A percentile compares a stretch with the other conserved stretches of the same genome.
These are phyloP conservation scores for Cladochytrium replicatum DNA, from an alignment of 192 early-diverging fungal species.

Conservation along the genomic window DNA sequence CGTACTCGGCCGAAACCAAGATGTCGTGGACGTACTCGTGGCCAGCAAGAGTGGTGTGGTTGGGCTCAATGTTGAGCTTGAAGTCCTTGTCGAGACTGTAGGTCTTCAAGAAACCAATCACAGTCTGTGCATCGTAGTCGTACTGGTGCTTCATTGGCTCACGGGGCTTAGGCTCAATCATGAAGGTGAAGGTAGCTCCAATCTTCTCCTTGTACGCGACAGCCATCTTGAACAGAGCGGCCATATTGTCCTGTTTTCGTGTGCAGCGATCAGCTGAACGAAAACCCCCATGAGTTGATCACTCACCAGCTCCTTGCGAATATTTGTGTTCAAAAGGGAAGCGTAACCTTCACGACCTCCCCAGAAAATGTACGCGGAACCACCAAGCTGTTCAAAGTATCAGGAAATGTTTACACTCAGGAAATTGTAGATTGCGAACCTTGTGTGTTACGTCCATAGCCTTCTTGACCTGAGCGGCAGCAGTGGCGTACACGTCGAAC, in stretches of 20 bases:
- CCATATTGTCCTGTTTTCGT: constrained; percentile 25
- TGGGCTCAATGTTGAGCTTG: constrained; percentile 27
- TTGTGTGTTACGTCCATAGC: constrained; percentile 24
- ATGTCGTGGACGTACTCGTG: constrained; percentile 30
- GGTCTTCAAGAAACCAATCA: constrained; percentile 20
- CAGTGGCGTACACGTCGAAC: constrained; percentile 15
- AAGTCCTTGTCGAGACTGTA: constrained; percentile 26
- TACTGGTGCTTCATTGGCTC: constrained; percentile 31
- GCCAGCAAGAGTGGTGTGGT: constrained; percentile 30
- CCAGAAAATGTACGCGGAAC: constrained; percentile 28
- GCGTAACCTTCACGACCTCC: constrained; percentile 29
- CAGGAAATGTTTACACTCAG: no score
- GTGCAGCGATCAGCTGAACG: no score
- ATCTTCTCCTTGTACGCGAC: constrained; percentile 19
- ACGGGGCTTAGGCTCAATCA: constrained; percentile 27
- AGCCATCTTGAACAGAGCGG: constrained; percentile 25
- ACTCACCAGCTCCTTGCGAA: constrained; percentile 1
- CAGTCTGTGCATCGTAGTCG: constrained; percentile 27
- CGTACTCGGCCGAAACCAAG: constrained; percentile 1
- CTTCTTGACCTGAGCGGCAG: constrained; percentile 24
- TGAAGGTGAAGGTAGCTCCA: constrained; percentile 16
- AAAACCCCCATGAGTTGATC: no score
- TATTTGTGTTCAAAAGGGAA: constrained; percentile 20
- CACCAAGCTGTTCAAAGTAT: no score
- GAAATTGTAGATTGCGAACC: no score